These are phyloP conservation scores for Chlorella sp. DNA, from an alignment of 139 green algal species.

Conservation along the genomic window DNA sequence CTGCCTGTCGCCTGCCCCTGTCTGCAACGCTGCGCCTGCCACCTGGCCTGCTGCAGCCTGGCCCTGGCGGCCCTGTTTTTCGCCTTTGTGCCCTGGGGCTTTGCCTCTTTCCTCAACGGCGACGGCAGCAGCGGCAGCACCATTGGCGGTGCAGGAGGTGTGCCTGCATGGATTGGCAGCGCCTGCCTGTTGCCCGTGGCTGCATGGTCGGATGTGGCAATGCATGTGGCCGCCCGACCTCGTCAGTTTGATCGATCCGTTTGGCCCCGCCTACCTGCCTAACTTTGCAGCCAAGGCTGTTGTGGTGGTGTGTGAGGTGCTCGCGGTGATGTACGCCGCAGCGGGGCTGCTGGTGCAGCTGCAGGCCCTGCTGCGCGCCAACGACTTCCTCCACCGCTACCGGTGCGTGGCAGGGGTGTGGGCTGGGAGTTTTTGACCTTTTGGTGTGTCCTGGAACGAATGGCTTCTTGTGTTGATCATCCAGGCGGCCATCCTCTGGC, in stretches of 20 bases:
- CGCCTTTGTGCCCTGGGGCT: constrained; percentile 46
- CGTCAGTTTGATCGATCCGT: neutral
- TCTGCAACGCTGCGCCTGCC: too few relatives aligned
- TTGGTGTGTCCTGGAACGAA: neutral
- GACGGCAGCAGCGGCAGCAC: neutral
- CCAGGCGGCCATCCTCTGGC: neutral
- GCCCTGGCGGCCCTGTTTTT: constrained; percentile 33
- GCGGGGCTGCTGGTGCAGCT: constrained; percentile 31
- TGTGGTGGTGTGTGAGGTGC: neutral
- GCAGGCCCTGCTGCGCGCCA: constrained; percentile 8
- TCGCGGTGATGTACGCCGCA: constrained; percentile 22
- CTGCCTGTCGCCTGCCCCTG: neutral
- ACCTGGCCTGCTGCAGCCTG: neutral
- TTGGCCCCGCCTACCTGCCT: neutral
- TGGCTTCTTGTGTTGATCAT: neutral
- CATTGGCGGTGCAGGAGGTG: neutral
- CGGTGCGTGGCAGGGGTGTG: neutral
- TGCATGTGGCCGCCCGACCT: neutral
- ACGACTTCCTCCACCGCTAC: constrained; percentile 28
- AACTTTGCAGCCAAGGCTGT: constrained; percentile 2
- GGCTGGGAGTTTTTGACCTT: neutral
- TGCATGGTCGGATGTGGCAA: neutral
- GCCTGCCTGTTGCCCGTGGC: neutral
- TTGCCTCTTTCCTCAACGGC: constrained; percentile 20
- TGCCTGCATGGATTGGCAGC: neutral